phyloP scores from a whole-genome alignment of 2,329 filamentous ascomycete species.

The Fusarium denticulatum region DNA sequence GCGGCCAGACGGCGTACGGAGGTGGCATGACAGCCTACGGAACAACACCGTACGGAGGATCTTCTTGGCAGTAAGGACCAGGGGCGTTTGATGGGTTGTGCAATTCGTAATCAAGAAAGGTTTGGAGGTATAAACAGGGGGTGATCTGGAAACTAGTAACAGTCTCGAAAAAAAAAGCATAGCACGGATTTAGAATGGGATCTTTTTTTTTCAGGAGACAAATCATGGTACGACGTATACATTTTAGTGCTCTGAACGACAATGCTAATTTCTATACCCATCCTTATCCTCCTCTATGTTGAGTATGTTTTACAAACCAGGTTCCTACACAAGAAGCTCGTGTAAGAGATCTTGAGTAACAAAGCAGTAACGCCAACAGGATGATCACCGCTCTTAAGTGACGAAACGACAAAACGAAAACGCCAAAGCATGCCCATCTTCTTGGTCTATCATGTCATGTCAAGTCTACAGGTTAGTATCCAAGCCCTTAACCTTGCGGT shows the following conservation, averaged over 20 bases:
- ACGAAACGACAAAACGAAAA: slow-evolving; percentile 35
- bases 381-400: slow-evolving; percentile 29
- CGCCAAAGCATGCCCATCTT: slow-evolving; percentile 35
- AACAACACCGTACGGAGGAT: slow-evolving; percentile 61
- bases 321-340: slow-evolving; percentile 8
- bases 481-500: slow-evolving; percentile 63
- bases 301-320: slow-evolving; percentile 27
- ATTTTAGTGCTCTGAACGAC: background rate
- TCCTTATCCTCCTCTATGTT: slow-evolving; percentile 2
- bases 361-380: slow-evolving; percentile 37
- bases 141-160: slow-evolving; percentile 35
- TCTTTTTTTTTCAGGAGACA: slow-evolving; percentile 27
- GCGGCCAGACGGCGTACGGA: slow-evolving; percentile 72
- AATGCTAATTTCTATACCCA: slow-evolving; percentile 1
- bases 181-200: slow-evolving; percentile 43
- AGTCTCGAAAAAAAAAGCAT: slow-evolving; percentile 38
- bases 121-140: slow-evolving; percentile 21
- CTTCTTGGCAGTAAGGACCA: slow-evolving; percentile 57
- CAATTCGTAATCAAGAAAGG: slow-evolving; percentile 35
- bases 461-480: slow-evolving; percentile 42
- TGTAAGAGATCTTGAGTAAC: slow-evolving; percentile 10
- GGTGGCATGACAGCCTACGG: slow-evolving; percentile 74
- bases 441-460: slow-evolving; percentile 30
- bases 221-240: background rate
- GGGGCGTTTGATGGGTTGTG: slow-evolving; percentile 40